phyloP scores from a whole-genome alignment of 139 green algal species.

The Micromonas pusilla region DNA sequence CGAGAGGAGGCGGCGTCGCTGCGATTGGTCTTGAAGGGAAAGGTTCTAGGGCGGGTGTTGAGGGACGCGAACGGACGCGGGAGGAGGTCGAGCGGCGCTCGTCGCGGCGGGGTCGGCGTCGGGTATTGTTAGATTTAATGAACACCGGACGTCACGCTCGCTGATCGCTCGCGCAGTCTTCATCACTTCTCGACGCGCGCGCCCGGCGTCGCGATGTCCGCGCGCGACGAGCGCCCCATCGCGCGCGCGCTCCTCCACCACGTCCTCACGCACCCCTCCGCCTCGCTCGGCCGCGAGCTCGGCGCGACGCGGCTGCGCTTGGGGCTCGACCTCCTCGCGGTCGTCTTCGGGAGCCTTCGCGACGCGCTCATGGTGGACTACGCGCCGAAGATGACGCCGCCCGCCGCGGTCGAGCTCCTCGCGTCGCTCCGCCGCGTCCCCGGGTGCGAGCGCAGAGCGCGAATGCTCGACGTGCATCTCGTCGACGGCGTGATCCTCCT shows the following conservation, averaged over 20 bases:
- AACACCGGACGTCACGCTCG: no score
- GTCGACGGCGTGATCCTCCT: background rate
- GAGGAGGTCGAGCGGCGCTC: background rate
- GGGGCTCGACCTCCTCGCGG: background rate
- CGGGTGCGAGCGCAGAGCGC: background rate
- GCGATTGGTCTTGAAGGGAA: background rate
- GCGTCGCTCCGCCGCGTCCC: background rate
- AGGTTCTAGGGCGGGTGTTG: background rate
- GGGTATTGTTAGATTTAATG: no score
- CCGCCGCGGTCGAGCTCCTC: background rate
- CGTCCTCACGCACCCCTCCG: no score
- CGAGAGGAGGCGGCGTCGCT: background rate
- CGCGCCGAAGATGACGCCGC: background rate
- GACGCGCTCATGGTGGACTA: background rate
- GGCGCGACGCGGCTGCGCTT: background rate
- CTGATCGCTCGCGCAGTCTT: no score
- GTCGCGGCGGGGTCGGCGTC: no score
- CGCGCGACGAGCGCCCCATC: no score
- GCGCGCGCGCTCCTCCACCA: no score
- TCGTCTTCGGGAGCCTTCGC: background rate
- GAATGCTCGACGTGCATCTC: background rate
- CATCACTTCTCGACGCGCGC: no score
- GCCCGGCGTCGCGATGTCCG: no score
- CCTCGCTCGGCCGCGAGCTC: no score
- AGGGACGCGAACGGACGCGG: background rate